Evolutionary conservation across 75 land plant species (phyloP), one percentile per base, ranked within the genome.

Genomic region (Selaginella tamariscina): DNA sequence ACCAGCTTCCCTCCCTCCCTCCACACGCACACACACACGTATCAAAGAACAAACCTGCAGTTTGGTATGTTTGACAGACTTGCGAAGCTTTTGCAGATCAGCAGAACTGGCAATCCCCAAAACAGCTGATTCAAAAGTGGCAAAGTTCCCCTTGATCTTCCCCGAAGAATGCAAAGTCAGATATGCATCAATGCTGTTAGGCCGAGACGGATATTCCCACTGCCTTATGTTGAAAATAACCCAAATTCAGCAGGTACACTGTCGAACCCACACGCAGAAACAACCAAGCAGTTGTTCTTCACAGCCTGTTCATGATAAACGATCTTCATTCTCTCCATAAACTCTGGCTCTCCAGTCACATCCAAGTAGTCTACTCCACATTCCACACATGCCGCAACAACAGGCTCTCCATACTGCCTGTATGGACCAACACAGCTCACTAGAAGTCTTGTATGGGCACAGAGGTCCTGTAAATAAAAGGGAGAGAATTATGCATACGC

Each of bases 221-320:
- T 86, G 88, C 54, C 79, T 75, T 24, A 82, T 71, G 69, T 93
- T 79, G 70, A 78, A 84, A 70, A 89, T 71, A 13, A 83, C 27
- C 98, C 98, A 67, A 93, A 27, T 66, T 93, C 98, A 24, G 98
- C 98, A 13, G 98, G 98, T 28, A 93, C 70, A 5, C 83, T 86
- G 62, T 88, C 97, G 55, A 84, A 92, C 32, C 97, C 97, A 70
- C 97, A 92, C 2, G 94, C 97, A 22, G 85, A 86, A 31, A 92
- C 75, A 55, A 89, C 81, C 77, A 93, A 69, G 23, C 80, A 60
- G 1, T 89, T 90, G 23, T 31, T 79, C 69, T 78, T 75, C 32
- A 23, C 49, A 15, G 90, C 95, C 74, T 64, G 73, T 2, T 83
- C 80, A 26, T 83, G 84, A 67, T 81, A 88, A 31, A 30, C 1